Conservation (phyloP, 2,329 filamentous ascomycete genomes). For the Eutypella sp. region DNA sequence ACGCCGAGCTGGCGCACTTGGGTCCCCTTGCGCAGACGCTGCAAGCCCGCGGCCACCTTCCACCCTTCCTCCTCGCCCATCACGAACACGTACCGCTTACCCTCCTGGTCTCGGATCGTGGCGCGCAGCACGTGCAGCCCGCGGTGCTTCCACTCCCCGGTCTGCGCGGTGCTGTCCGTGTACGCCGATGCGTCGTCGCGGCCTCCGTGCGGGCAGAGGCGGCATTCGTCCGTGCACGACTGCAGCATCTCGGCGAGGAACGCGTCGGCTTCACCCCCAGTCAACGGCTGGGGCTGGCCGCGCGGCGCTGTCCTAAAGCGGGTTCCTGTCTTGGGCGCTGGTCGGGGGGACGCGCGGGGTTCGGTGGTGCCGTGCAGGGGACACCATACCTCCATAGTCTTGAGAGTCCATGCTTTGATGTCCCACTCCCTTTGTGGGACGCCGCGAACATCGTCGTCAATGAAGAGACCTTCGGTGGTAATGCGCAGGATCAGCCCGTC, state of each 20-base stretch:
- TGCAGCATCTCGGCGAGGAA: conserved; percentile 58
- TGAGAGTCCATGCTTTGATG: conserved; percentile 96
- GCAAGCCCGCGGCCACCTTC: conserved; percentile 61
- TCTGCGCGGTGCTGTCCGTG: conserved; percentile 42
- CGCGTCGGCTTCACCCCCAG: conserved; percentile 61
- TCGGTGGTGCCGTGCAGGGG: conserved; percentile 55
- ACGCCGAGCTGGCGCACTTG: conserved; percentile 57
- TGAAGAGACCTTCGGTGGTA: conserved; percentile 90
- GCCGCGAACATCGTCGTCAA: conserved; percentile 88
- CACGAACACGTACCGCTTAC: conserved; percentile 61
- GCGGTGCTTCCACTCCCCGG: conserved; percentile 49
- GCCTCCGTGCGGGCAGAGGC: conserved; percentile 45
- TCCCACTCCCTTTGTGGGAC: conserved; percentile 98
- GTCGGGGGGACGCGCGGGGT: conserved; percentile 36
- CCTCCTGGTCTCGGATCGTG: conserved; percentile 60
- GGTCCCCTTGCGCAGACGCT: conserved; percentile 54
- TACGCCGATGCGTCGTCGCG: conserved; percentile 33
- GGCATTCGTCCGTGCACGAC: conserved; percentile 61
- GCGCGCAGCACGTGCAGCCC: conserved; percentile 60
- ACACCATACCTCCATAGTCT: conserved; percentile 84
- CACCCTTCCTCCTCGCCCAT: conserved; percentile 60
- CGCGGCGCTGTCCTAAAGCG: conserved; percentile 43
- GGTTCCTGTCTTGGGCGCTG: conserved; percentile 43
- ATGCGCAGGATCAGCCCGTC: conserved; percentile 90
- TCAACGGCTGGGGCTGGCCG: conserved; percentile 46